Base-by-base conservation (phyloP, 2,329 filamentous ascomycete species). In the Aspergillus vadensis region DNA sequence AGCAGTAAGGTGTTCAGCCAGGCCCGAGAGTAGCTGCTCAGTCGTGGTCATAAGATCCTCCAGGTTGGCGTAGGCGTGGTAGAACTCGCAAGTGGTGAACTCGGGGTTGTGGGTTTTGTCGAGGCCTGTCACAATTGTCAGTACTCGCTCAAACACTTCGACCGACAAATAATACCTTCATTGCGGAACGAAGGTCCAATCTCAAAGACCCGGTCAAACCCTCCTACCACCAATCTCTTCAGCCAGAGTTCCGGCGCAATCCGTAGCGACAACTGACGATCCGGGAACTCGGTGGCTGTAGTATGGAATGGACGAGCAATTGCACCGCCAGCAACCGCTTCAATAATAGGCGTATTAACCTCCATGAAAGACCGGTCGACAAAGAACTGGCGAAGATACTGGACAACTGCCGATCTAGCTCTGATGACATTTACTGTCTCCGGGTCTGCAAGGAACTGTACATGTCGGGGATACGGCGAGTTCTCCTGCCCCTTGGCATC, bases 71-170 rank as follows among this genome's bases (percentile, higher is more conserved):
- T 93, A 96, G 2, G 93, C 89, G 63, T 90, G 88, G 77, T 99
- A 99, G 78, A 97, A 98, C 78, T 99, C 95, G 81, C 94, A 98
- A 62, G 91, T 98, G 48, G 91, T 95, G 78, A 98, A 99, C 73
- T 99, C 95, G 0, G 95, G 94, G 72, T 99, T 99, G 74, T 99
- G 95, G 0, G 92, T 97, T 30, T 85, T 85, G 74, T 97, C 93
- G 38, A 97, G 76, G 1, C 84, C 83, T 81, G 39, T 39, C 21
- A 39, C 53, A 38, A 27, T 41, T n/a, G 43, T 25, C 49, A 25
- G 43, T 43, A 23, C 5, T 21, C 19, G 15, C 27, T 10, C 19
- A 1, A 17, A 7, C 12, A 25, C 41, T 15, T 21, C 15, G 25
- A 5, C 5, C 23, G 4, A 8, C 19, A 25, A 27, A 9, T 61